These are phyloP conservation scores for Ilyonectria destructans DNA, from an alignment of 2,329 filamentous ascomycete species.

Conservation along the genomic window DNA sequence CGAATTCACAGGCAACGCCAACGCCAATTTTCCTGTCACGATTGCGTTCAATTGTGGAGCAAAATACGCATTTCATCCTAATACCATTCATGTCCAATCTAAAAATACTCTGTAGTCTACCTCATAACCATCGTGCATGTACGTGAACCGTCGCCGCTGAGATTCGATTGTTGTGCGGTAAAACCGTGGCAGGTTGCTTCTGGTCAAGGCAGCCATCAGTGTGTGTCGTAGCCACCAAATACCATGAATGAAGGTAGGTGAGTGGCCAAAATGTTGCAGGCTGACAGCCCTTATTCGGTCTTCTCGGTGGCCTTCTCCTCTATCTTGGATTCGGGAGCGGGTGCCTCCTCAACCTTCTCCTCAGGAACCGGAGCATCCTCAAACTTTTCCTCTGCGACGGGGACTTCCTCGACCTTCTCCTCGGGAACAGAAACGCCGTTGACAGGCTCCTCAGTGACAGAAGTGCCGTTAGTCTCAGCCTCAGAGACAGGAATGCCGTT, in stretches of 20 bases:
- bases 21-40: too few relatives aligned
- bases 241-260: not conserved
- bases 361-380: not conserved
- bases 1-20: too few relatives aligned
- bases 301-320: slow-evolving; percentile 16
- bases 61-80: too few relatives aligned
- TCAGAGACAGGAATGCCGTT: slow-evolving; percentile 3
- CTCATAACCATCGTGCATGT: slow-evolving; percentile 7
- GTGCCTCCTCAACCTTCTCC: not conserved
- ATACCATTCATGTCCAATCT: slow-evolving; percentile 16
- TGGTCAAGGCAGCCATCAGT: not conserved
- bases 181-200: slow-evolving; percentile 7
- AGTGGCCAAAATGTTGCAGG: not conserved
- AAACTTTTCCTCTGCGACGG: slow-evolving; percentile 8
- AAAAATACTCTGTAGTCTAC: slow-evolving; percentile 14
- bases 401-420: not conserved
- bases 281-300: slow-evolving; percentile 12
- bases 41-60: too few relatives aligned
- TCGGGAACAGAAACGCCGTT: slow-evolving; percentile 3
- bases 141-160: slow-evolving; percentile 5
- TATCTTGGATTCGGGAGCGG: not conserved
- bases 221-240: not conserved
- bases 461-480: slow-evolving; percentile 19
- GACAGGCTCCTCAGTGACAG: not conserved
- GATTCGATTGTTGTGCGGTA: not conserved